Base-by-base conservation (phyloP, 257 asterid genomes). In the Nicotiana tabacum region DNA sequence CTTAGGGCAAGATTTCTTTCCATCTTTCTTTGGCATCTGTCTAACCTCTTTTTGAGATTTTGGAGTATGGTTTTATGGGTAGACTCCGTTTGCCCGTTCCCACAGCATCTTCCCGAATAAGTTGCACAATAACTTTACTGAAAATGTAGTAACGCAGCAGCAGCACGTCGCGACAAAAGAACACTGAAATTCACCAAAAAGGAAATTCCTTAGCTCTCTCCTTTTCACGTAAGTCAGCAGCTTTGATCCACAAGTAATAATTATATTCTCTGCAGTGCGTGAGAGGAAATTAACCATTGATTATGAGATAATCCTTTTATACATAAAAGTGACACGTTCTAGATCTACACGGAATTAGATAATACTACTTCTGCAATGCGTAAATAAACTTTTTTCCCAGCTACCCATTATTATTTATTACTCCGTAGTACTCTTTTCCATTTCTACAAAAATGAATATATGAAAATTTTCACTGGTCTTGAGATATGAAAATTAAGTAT, bases 181-280 rank as follows among this genome's bases (percentile, higher is more conserved):
- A 21, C 60, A 70, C 58, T 58, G 58, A 70, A 70, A 70, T 43
- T 72, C 78, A 72, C 10, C 78, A 46, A 72, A 72, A 17, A 72
- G 27, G 24, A n/a, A 39, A 70, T 5, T 9, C 35, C 60, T 21
- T 2, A 35, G 29, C 30, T 18, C 29, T 27, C 30, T 7, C 11
- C 66, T 62, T 11, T 62, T 27, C 17, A 29, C 10, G 3, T 65
- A 43, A 27, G n/a, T 43, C 60, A 72, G 60, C 78, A 72, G 58
- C 33, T 69, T 39, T 68, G 5, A 69, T 10, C 33, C 30, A 35
- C 4, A 17, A n/a, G 58, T 70, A 70, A 70, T 70, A 5, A 70
- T 70, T 43, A 70, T 43, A 70, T 43, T 70, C 78, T 39, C 78
- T 70, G 78, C 58, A 43, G 24, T 15, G 1, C 16, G 60, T 11